Base-by-base conservation (phyloP, 352 stramenopile genomes). In the Blastocystis sp. region DNA sequence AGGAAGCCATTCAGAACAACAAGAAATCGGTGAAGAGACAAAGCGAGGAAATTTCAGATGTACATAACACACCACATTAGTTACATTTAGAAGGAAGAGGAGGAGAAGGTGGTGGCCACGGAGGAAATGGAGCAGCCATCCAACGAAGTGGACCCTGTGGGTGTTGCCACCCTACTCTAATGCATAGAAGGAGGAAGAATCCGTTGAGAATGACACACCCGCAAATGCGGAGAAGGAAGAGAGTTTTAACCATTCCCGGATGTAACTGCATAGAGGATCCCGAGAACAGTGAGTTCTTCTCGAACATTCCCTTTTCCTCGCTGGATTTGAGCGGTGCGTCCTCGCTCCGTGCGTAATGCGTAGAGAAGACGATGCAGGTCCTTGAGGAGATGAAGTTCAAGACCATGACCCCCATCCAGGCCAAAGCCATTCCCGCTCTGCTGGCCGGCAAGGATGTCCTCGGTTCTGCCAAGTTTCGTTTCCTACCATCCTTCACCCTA, bases 381-480 rank as follows among this genome's bases (percentile, higher is more conserved):
- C 43, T 76, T 9, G 65, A 43, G 7, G 4, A 41, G 52, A 93
- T 98, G 91, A 92, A 92, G 9, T 98, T 98, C 88, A 93, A 91
- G 45, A 96, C 93, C 66, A 98, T 98, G 95, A 98, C 96, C 60
- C 95, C 98, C 89, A 98, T 99, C 88, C 96, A 99, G 92, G 91
- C 93, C 79, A 96, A 96, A 90, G 94, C 96, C 19, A 98, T 99
- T 86, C 96, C 96, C 0, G 90, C 95, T 69, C 91, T 98, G 52
- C 91, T 99, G 1, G 91, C 92, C 10, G 96, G 96, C 17, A 96
- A 98, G 88, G 96, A 99, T 90, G 89, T 99, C 56, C 94, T 99
- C 65, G 96, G 95, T 82, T 94, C 96, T 2, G 96, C 96, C 80
- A 98, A 98, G 91, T 81, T 71, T 23, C 9, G 9, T 81, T 69